Evolutionary conservation across 2,329 filamentous ascomycete genomes (phyloP), one percentile per base, ranked within the genome.

Genomic region (Fusarium protoensiforme): DNA sequence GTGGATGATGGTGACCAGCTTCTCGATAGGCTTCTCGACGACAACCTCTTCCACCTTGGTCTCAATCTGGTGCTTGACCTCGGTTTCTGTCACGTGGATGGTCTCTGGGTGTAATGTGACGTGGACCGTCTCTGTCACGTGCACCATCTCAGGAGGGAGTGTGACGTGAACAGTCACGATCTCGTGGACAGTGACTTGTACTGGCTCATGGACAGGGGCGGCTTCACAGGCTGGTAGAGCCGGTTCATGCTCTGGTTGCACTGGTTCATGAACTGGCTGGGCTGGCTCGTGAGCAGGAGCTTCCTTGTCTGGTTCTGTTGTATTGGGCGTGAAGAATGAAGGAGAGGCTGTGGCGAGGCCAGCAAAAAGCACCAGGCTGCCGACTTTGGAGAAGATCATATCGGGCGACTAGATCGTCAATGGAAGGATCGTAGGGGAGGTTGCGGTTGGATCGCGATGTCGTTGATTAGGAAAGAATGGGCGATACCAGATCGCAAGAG

Each of bases 401-500:
- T 56, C 20, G 36, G 9, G n/a, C 22, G 53, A 56, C 20, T 13
- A 13, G 8, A 3, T 35, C 20, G 29, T 35, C 31, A 35, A 56
- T 6, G 51, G 22, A 48, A 54, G 22, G 11, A 24, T 18, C 20
- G n/a, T 33, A 35, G 9, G 39, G 4, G 18, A 2, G n/a, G 27
- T 51, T 53, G 38, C 18, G 9, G 39, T 33, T 68, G 35, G 14
- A 20, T 41, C 48, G 31, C 31, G 48, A 18, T 27, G 8, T 31
- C 24, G 24, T 31, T 53, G 41, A 68, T 58, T 31, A 48, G 35
- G 53, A 64, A 46, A 29, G 18, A 62, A n/a, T 58, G 24, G 10
- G 69, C 69, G 69, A 72, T 72, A 62, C 69, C 69, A 72, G 69
- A 60, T 72, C 69, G 69, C 69, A 33, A n/a, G 48, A 58, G 56